Base-by-base conservation (phyloP, 805 yeast species). In the Yamadazyma scolyti region DNA sequence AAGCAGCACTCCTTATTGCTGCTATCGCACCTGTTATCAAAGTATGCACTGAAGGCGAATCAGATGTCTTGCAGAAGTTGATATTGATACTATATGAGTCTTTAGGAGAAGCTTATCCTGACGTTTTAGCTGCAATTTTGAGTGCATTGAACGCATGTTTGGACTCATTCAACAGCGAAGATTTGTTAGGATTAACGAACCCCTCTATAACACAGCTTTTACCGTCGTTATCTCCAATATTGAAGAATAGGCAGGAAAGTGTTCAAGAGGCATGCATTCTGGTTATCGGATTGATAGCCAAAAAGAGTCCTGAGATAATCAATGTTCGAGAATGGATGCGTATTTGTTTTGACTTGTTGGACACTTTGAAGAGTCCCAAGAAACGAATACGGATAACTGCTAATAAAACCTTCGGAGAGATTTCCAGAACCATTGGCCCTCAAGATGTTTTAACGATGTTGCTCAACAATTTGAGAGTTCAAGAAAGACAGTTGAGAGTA, bases 281-380 rank as follows among this genome's bases (percentile, higher is more conserved):
- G 25, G 61, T 90, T 12, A 81, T 93, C 16, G 96, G 96, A 2
- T 65, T 76, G 30, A 81, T 90, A 33, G 96, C 97, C 0, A 75
- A 71, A 28, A 69, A 75, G 25, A 89, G 84, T 7, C 79, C 95
- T 1, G 94, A 85, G 41, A 75, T 77, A 33, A 84, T 88, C 10
- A 78, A 88, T 21, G 95, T 96, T 3, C 77, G 86, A 39, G 99
- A 93, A 56, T 93, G 98, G 99, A 86, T 93, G 90, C 70, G 97
- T 40, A 84, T 90, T 16, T 85, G 96, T 48, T 87, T 85, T 56
- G 96, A 89, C 48, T 66, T 93, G 20, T 58, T 93, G 27, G 97
- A 93, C 44, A 79, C 90, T 79, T 68, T 93, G 37, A 87, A 86
- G 50, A 81, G 95, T 14, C 76, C 83, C 5, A 76, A 75, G 34